Evolutionary conservation across 176 grass and related monocot species (phyloP).

Genomic region (Panicum miliaceum): DNA sequence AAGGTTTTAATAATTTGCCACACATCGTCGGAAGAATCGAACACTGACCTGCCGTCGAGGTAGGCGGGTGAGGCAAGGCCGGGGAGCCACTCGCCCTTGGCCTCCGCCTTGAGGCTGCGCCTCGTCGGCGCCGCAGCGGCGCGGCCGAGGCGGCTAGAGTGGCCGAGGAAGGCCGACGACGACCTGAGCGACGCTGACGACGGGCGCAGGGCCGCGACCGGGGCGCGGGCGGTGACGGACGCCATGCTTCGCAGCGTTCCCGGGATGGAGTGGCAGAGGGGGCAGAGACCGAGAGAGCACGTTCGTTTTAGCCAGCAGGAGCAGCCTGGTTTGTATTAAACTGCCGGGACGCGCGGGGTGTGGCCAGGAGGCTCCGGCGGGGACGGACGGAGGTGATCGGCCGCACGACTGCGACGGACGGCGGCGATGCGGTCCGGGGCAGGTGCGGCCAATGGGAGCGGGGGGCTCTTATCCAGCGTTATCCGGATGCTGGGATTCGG

Average conservation of each 20-base stretch:
- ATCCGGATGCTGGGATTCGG: constrained; percentile 58
- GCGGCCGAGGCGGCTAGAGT: constrained; percentile 45
- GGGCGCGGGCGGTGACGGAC: constrained; percentile 64
- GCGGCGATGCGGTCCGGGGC: background rate
- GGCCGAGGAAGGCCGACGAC: constrained; percentile 43
- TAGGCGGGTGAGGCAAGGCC: constrained; percentile 74
- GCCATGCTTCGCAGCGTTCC: constrained; percentile 36
- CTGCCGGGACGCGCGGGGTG: constrained; percentile 21
- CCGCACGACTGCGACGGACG: constrained; percentile 37
- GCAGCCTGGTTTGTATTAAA: constrained; percentile 55
- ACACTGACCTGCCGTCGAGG: constrained; percentile 65
- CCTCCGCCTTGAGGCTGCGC: constrained; percentile 62
- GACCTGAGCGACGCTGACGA: constrained; percentile 46
- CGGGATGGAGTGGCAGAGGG: background rate
- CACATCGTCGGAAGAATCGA: too few relatives aligned
- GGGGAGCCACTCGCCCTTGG: constrained; percentile 89
- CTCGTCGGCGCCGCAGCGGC: background rate
- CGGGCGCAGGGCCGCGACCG: constrained; percentile 52
- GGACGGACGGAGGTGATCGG: constrained; percentile 9
- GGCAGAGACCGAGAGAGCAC: background rate
- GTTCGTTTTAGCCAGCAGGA: constrained; percentile 32
- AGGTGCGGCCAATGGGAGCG: constrained; percentile 39
- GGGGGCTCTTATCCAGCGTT: constrained; percentile 49
- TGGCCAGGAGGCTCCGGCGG: constrained; percentile 30
- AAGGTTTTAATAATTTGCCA: too few relatives aligned